Percentiles rank a stretch among this genome's conserved stretches.
These are phyloP conservation scores for Pseudogymnoascus sp. DNA, from an alignment of 2,329 filamentous ascomycete species.

Conservation along the genomic window DNA sequence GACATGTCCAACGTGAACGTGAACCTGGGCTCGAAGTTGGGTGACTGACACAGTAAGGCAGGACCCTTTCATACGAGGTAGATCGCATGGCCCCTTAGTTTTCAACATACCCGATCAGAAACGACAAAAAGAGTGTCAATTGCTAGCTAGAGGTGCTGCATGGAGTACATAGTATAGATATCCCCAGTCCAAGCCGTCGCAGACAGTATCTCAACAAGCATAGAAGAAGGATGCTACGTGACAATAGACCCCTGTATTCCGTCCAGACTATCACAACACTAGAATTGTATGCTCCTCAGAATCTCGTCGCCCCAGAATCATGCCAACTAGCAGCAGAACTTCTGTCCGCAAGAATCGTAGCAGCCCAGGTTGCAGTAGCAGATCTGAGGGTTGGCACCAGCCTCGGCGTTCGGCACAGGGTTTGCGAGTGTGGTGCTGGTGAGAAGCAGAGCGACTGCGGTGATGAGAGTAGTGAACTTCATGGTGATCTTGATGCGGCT, in stretches of 20 bases:
- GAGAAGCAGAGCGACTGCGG: background rate
- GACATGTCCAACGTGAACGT: background rate
- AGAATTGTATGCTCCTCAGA: background rate
- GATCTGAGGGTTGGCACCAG: background rate
- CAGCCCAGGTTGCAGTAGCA: background rate
- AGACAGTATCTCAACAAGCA: background rate
- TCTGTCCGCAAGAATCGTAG: background rate
- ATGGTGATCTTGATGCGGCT: background rate
- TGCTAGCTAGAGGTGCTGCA: background rate
- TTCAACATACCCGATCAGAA: background rate
- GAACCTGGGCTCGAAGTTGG: background rate
- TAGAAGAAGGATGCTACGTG: background rate
- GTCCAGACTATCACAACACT: background rate
- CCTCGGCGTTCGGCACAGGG: background rate
- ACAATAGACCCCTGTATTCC: background rate
- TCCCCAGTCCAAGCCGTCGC: background rate
- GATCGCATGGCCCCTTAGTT: background rate
- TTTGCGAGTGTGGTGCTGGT: background rate
- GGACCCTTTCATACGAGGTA: background rate
- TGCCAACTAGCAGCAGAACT: background rate
- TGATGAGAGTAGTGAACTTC: constrained; percentile 6
- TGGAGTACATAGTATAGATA: background rate
- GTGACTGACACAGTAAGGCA: background rate
- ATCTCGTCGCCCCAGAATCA: background rate
- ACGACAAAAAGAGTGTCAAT: background rate